Percentiles rank a stretch among this genome's conserved stretches.
Evolutionary conservation across 495 filamentous ascomycete genomes (phyloP).

Genomic region (Xeromyces bisporus): DNA sequence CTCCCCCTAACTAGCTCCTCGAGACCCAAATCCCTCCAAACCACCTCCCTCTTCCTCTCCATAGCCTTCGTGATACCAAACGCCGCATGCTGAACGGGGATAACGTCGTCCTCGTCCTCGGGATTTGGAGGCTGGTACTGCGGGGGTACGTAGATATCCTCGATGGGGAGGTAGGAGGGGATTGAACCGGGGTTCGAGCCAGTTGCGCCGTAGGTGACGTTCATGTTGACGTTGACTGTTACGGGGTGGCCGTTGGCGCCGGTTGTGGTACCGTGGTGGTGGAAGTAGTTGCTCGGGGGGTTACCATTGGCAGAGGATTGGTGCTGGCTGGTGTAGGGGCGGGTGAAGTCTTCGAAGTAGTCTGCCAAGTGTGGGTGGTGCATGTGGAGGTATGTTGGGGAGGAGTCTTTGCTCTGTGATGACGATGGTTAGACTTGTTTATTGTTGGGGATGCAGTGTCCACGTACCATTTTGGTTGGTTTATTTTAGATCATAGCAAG

Average conservation of each 20-base stretch:
- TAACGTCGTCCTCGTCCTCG: slow-evolving; percentile 95
- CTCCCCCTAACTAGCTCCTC: slow-evolving; percentile 42
- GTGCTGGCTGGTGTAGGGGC: slow-evolving; percentile 20
- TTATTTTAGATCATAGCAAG: too few relatives aligned
- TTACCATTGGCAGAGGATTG: slow-evolving; percentile 10
- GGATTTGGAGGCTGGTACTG: slow-evolving; percentile 88
- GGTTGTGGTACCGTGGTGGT: slow-evolving; percentile 8
- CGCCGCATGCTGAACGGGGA: slow-evolving; percentile 92
- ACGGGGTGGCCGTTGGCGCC: slow-evolving; percentile 5
- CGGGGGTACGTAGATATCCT: slow-evolving; percentile 75
- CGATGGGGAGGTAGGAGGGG: slow-evolving; percentile 32
- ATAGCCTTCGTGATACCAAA: slow-evolving; percentile 86
- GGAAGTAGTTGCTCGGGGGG: slow-evolving; percentile 6
- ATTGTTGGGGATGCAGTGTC: neutral
- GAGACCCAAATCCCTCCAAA: slow-evolving; percentile 79
- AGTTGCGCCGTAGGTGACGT: slow-evolving; percentile 18
- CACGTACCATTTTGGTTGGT: neutral
- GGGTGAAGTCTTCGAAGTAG: slow-evolving; percentile 71
- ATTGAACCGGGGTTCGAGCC: slow-evolving; percentile 17
- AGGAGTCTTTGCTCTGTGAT: slow-evolving; percentile 74
- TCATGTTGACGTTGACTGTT: slow-evolving; percentile 4
- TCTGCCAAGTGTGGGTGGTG: slow-evolving; percentile 64
- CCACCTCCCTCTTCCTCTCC: slow-evolving; percentile 41
- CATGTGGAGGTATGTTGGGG: slow-evolving; percentile 79
- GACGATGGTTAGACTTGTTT: slow-evolving; percentile 5